These are phyloP conservation scores for Saccharomyces hybrid DNA, from an alignment of 1,139 yeast species.

Conservation along the genomic window DNA sequence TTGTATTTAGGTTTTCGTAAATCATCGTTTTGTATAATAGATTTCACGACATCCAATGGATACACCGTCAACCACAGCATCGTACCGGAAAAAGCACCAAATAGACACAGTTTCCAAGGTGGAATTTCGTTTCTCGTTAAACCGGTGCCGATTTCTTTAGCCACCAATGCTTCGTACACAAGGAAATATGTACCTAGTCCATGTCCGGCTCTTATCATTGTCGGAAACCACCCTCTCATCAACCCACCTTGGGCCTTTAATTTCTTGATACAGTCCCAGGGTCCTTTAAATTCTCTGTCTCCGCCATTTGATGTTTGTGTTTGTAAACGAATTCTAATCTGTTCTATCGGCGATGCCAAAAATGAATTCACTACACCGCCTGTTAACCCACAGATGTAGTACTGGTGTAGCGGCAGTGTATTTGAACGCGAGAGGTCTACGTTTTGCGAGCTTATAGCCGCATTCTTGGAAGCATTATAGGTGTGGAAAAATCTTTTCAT, in stretches of 20 bases:
- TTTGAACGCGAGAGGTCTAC: slow-evolving; percentile 10
- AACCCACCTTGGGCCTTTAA: slow-evolving; percentile 53
- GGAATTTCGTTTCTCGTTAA: slow-evolving; percentile 60
- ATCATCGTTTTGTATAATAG: slow-evolving; percentile 78
- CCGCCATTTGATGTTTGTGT: slow-evolving; percentile 53
- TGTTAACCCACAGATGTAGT: slow-evolving; percentile 72
- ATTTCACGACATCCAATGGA: slow-evolving; percentile 81
- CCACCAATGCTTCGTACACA: slow-evolving; percentile 78
- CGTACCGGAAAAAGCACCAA: slow-evolving; percentile 83
- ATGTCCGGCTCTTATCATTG: slow-evolving; percentile 71
- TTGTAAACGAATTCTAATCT: slow-evolving; percentile 82
- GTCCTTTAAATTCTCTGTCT: slow-evolving; percentile 54
- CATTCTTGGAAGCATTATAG: slow-evolving; percentile 33
- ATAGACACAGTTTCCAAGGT: slow-evolving; percentile 75
- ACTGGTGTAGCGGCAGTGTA: slow-evolving; percentile 47
- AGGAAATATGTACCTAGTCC: slow-evolving; percentile 88
- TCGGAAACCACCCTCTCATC: slow-evolving; percentile 73
- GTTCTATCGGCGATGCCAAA: slow-evolving; percentile 87
- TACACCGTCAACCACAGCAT: slow-evolving; percentile 75
- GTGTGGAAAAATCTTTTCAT: slow-evolving; percentile 62
- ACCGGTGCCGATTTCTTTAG: slow-evolving; percentile 42
- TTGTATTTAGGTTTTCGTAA: slow-evolving; percentile 40
- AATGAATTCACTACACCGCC: slow-evolving; percentile 88
- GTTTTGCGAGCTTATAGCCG: neutral
- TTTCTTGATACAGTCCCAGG: slow-evolving; percentile 67